Base-by-base conservation (phyloP, 352 stramenopile species). In the Phytophthora podocarpi region DNA sequence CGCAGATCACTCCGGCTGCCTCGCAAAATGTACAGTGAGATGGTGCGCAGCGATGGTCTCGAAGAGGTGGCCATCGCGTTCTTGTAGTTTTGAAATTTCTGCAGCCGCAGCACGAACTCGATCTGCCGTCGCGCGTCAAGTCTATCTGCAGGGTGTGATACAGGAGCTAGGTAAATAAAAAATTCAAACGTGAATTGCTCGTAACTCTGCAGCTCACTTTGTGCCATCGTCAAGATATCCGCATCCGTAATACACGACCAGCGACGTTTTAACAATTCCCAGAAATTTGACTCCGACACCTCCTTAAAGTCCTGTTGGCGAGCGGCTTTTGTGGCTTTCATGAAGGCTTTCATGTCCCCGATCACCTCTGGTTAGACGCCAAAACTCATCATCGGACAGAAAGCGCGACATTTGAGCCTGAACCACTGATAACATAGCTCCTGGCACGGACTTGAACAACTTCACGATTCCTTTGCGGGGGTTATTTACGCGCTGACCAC, bases 281-380 rank as follows among this genome's bases (percentile, higher is more conserved):
- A 32, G 10, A 49, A 59, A 15, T 43, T 50, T 20, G 39, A 26
- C 4, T 34, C 18, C 6, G 26, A 43, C 11, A 59, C 27, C 18
- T 24, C 37, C 13, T 59, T 59, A 15, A 50, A 59, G 8, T 50
- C 50, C n/a, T 59, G 37, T 18, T 41, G 50, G 21, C 50, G 39
- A 16, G 50, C 50, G 26, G 42, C 35, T 10, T 59, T 59, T 27
- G 50, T 59, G 12, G 28, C 50, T 32, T 59, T 59, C 13, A 59
- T 43, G 4, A 49, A 41, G 1, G 28, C 37, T 0, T 59, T 59
- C 9, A 32, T 9, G 27, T 49, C 21, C 20, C 50, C 26, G 8
- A 59, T 42, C 27, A 59, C 11, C 15, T 40, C 18, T 2, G 49
- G 27, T 3, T 32, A 5, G 1, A 18, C 9, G 1, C 18, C 26